Conservation (phyloP, 495 filamentous ascomycete genomes). For the Podospora comata region DNA sequence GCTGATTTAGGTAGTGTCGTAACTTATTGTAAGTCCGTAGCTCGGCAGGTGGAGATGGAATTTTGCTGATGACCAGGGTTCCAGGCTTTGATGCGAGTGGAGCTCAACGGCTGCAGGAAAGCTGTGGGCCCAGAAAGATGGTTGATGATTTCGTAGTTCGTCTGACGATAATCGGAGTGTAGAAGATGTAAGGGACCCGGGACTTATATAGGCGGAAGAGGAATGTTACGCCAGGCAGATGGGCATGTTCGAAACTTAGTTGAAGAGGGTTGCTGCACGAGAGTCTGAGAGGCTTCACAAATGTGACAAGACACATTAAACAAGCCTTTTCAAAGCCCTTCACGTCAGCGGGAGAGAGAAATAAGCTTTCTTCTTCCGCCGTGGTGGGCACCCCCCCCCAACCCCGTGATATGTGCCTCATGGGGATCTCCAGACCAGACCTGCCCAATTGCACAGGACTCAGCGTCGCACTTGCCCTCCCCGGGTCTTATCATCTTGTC, state of each 20-base stretch:
- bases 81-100: constrained; percentile 8
- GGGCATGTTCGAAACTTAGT: not conserved
- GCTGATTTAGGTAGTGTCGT: not conserved
- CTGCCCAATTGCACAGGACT: not conserved
- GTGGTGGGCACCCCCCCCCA: not conserved
- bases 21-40: not conserved
- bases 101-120: constrained; percentile 6
- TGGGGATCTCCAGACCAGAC: not conserved
- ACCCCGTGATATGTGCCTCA: not conserved
- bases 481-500: not conserved
- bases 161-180: not conserved
- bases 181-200: not conserved
- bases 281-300: not conserved
- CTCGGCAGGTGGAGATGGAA: not conserved
- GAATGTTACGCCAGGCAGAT: not conserved
- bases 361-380: constrained; percentile 7
- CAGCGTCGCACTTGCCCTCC: not conserved
- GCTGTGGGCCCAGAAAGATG: not conserved
- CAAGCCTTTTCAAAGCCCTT: constrained; percentile 2
- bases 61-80: not conserved
- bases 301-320: not conserved
- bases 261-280: not conserved
- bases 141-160: not conserved
- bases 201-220: not conserved
- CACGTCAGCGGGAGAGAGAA: not conserved